A percentile compares a stretch with the other conserved stretches of the same genome.
Conservation (phyloP, 306 rosid species). For the Calophaca sinica region DNA sequence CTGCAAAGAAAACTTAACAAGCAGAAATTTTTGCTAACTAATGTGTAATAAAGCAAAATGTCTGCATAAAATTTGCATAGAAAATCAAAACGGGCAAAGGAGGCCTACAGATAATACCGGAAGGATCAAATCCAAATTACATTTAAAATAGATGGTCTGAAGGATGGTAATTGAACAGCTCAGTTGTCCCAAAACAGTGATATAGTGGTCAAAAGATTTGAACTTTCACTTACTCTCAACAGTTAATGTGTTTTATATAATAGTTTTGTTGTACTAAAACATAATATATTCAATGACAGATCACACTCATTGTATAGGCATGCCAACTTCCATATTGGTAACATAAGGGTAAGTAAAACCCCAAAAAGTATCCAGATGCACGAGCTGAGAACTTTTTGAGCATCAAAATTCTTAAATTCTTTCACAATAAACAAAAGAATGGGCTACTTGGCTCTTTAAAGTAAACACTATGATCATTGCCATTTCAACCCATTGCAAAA, state of each 20-base stretch:
- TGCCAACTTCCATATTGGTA: constrained; percentile 10
- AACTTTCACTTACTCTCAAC: too few species aligned
- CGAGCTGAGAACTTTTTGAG: constrained; percentile 2
- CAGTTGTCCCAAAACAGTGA: too few species aligned
- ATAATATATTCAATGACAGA: too few species aligned
- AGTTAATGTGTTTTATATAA: too few species aligned
- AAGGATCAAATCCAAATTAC: too few species aligned
- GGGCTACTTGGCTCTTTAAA: constrained; percentile 37
- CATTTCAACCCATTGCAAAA: constrained; percentile 27
- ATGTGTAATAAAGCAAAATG: constrained; percentile 27
- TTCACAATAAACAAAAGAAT: constrained; percentile 18
- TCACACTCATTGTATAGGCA: neutral
- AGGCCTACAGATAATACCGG: too few species aligned
- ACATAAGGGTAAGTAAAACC: constrained; percentile 1
- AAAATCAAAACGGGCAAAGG: too few species aligned
- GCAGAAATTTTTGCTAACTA: constrained; percentile 32
- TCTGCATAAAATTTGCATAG: neutral
- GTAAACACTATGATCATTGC: constrained; percentile 18
- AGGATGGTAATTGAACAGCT: too few species aligned
- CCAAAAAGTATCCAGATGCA: neutral
- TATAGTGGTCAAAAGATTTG: too few species aligned
- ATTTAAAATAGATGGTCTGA: too few species aligned
- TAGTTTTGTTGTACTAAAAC: too few species aligned
- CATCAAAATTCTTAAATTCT: constrained; percentile 27
- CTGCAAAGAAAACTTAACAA: constrained; percentile 19